These are phyloP conservation scores for Condylostoma magnum DNA, from an alignment of 169 alveolate genomes.

Conservation along the genomic window DNA sequence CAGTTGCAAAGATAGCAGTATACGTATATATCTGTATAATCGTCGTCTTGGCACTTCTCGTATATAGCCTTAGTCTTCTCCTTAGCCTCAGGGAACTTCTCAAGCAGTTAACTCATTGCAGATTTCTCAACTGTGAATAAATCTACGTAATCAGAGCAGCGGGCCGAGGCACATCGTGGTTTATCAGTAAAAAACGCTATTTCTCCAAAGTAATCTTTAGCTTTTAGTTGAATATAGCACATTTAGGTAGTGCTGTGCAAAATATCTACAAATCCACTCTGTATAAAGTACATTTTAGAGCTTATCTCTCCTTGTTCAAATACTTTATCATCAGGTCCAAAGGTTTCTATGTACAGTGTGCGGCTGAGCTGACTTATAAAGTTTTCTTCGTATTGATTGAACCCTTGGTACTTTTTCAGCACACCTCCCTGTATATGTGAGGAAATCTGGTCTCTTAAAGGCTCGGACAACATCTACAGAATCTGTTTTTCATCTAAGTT, in stretches of 20 bases:
- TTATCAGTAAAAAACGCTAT: constrained; percentile 42
- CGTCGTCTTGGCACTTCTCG: neutral
- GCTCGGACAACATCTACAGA: constrained; percentile 56
- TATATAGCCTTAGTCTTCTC: neutral
- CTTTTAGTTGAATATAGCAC: constrained; percentile 25
- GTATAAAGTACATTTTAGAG: constrained; percentile 36
- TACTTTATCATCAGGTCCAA: constrained; percentile 21
- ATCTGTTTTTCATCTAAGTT: constrained; percentile 59
- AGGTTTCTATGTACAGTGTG: neutral
- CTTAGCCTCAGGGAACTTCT: constrained; percentile 4
- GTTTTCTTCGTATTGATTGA: no score
- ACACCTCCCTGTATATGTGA: constrained; percentile 59
- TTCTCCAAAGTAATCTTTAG: constrained; percentile 48
- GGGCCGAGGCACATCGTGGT: constrained; percentile 37
- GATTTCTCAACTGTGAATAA: neutral
- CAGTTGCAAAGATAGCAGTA: constrained; percentile 5
- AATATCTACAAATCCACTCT: constrained; percentile 42
- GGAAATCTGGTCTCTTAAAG: constrained; percentile 61
- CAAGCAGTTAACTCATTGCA: constrained; percentile 1
- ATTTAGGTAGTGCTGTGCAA: constrained; percentile 36
- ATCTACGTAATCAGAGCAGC: constrained; percentile 45
- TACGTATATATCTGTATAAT: neutral
- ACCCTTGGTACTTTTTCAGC: no score
- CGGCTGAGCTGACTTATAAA: neutral
- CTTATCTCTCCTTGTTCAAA: constrained; percentile 21